phyloP scores from a whole-genome alignment of 2,329 filamentous ascomycete species.

The Chrysosphaeria jannelii region DNA sequence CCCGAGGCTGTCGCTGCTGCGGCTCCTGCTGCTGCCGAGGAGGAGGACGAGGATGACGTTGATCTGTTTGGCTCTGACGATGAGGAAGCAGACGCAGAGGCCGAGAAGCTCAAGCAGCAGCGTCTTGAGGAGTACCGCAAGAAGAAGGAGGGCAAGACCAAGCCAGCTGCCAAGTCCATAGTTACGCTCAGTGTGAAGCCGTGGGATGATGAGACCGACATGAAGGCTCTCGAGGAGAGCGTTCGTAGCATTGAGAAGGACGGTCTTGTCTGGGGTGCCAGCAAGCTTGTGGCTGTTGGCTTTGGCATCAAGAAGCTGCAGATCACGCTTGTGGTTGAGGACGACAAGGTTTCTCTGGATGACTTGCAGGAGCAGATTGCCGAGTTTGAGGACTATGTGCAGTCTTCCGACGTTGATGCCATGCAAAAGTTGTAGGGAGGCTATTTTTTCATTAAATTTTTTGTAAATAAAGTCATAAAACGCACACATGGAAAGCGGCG shows the following conservation, averaged over 20 bases:
- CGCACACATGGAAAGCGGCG: background rate
- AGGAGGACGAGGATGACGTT: slow-evolving; percentile 55
- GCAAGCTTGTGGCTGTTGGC: slow-evolving; percentile 66
- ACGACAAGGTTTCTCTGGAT: slow-evolving; percentile 72
- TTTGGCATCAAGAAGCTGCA: slow-evolving; percentile 99
- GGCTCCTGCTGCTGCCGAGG: slow-evolving; percentile 36
- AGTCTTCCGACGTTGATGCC: slow-evolving; percentile 71
- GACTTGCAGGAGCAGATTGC: slow-evolving; percentile 65
- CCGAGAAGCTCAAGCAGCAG: slow-evolving; percentile 56
- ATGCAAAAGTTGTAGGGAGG: slow-evolving; percentile 89
- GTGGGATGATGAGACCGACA: slow-evolving; percentile 93
- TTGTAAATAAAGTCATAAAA: background rate
- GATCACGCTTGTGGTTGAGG: slow-evolving; percentile 93
- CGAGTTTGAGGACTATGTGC: slow-evolving; percentile 78
- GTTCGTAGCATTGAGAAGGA: slow-evolving; percentile 72
- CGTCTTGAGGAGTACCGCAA: slow-evolving; percentile 78
- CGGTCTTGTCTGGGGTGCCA: slow-evolving; percentile 84
- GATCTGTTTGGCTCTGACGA: slow-evolving; percentile 84
- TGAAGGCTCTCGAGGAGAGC: slow-evolving; percentile 48
- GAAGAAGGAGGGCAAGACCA: slow-evolving; percentile 87
- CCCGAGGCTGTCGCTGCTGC: slow-evolving; percentile 67
- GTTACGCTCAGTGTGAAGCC: slow-evolving; percentile 94
- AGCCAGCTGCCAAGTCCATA: slow-evolving; percentile 82
- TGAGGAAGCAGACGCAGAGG: slow-evolving; percentile 81
- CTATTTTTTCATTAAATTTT: no score